Base-by-base conservation (phyloP, 2,329 filamentous ascomycete genomes). In the Penicillium occitanis region DNA sequence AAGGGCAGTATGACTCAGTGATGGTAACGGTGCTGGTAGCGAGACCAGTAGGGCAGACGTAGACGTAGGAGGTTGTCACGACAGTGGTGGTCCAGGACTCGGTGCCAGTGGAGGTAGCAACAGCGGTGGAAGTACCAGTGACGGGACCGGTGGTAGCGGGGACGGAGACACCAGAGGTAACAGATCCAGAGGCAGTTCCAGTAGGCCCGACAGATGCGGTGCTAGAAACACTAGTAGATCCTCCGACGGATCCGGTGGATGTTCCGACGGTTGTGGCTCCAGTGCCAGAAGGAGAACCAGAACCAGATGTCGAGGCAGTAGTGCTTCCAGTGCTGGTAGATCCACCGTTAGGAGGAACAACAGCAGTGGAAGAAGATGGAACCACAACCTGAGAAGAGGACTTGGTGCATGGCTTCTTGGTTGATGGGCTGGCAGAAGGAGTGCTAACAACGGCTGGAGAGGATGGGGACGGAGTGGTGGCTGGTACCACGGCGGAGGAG, bases 11-110 rank as follows among this genome's bases (percentile, higher is more conserved):
- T 3, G 70, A 70, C 48, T 70, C 70, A 1, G 72, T 73, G 33
- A 70, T 70, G 22, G 71, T 69, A 5, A 68, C 65, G 4, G 71
- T 73, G 28, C 70, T 63, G 1, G 70, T 74, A 37, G 70, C 74
- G 55, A 72, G 73, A 25, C 74, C 74, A 22, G 73, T 74, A 19
- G 74, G 70, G 63, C 73, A 74, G 66, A 75, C 70, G 22, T 75
- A 69, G 33, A 69, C 68, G 61, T 75, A 75, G 17, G 70, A 69
- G 13, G 73, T 75, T 35, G 68, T 66, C 35, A 72, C 64, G 11
- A 72, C 65, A 4, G 70, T 70, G 25, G 72, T 72, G 8, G 68
- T 68, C 65, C 46, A 60, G 5, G 68, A 69, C 30, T 64, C 59
- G 42, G 60, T 25, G 13, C 42, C 65, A 46, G 61, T 67, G 13